phyloP scores from a whole-genome alignment of 441 rosid species.

The Jatropha podagrica region DNA sequence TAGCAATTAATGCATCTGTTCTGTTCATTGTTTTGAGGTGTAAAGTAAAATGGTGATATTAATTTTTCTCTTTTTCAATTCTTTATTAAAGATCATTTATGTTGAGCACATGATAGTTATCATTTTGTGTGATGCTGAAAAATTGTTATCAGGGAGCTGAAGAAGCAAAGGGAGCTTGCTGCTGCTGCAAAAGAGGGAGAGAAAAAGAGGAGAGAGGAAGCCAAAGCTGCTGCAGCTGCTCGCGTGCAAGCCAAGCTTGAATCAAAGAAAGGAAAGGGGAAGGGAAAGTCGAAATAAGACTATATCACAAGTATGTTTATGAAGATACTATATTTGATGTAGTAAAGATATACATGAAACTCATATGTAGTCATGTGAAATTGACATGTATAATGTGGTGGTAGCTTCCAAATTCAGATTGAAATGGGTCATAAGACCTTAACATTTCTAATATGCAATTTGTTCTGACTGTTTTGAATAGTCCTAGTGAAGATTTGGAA shows the following conservation, averaged over 20 bases:
- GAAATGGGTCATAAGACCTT: background rate
- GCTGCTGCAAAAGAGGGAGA: conserved; percentile 82
- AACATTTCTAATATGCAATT: background rate
- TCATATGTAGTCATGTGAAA: background rate
- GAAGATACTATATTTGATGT: background rate
- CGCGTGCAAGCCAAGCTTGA: conserved; percentile 88
- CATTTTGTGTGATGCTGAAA: background rate
- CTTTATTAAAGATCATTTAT: no score
- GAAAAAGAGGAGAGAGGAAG: conserved; percentile 89
- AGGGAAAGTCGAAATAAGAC: conserved; percentile 68
- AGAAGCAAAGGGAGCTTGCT: conserved; percentile 86
- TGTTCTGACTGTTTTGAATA: background rate
- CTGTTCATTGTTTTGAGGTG: background rate
- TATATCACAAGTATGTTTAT: background rate
- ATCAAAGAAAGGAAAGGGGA: conserved; percentile 86
- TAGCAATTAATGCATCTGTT: background rate
- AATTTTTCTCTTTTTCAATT: background rate
- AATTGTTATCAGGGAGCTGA: conserved; percentile 60
- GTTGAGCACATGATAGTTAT: background rate
- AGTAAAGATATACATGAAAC: background rate
- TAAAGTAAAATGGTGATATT: background rate
- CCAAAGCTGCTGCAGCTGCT: conserved; percentile 91
- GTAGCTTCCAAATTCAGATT: background rate
- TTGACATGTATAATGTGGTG: background rate
- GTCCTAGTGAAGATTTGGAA: no score